Evolutionary conservation across 371 early-diverging fungal genomes (phyloP).

Genomic region (Rhizopus delemar): DNA sequence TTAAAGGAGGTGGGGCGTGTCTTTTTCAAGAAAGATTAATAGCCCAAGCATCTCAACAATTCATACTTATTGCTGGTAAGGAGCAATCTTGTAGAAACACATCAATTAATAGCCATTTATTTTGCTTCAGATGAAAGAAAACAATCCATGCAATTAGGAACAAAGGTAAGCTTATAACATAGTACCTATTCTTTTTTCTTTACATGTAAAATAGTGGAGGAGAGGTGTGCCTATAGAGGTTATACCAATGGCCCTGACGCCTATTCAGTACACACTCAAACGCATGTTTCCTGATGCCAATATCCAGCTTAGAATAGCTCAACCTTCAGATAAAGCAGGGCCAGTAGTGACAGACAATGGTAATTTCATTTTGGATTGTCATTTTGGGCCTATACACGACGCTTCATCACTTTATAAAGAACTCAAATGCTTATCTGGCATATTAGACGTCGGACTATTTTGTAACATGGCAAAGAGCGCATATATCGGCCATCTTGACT

Average conservation of each 20-base stretch:
- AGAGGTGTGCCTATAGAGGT: constrained; percentile 91
- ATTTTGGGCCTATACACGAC: constrained; percentile 74
- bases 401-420: constrained; percentile 56
- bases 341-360: constrained; percentile 94
- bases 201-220: constrained; percentile 59
- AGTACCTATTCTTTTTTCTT: neutral
- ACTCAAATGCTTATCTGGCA: constrained; percentile 77
- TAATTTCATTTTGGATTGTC: constrained; percentile 83
- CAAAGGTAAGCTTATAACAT: constrained; percentile 80
- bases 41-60: constrained; percentile 75
- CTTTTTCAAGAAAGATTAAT: constrained; percentile 91
- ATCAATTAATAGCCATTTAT: constrained; percentile 53
- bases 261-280: constrained; percentile 17
- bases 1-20: constrained; percentile 94
- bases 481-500: constrained; percentile 68
- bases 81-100: constrained; percentile 35
- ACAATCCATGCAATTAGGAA: constrained; percentile 73
- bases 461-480: constrained; percentile 80
- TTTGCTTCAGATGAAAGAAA: constrained; percentile 83
- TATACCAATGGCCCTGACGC: constrained; percentile 67
- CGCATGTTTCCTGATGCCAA: constrained; percentile 33
- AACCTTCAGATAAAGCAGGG: constrained; percentile 80
- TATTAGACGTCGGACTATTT: constrained; percentile 92
- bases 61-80: constrained; percentile 87
- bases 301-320: constrained; percentile 75